Evolutionary conservation across 2,329 filamentous ascomycete genomes (phyloP).

Genomic region (Teratosphaeria epicoccoides): DNA sequence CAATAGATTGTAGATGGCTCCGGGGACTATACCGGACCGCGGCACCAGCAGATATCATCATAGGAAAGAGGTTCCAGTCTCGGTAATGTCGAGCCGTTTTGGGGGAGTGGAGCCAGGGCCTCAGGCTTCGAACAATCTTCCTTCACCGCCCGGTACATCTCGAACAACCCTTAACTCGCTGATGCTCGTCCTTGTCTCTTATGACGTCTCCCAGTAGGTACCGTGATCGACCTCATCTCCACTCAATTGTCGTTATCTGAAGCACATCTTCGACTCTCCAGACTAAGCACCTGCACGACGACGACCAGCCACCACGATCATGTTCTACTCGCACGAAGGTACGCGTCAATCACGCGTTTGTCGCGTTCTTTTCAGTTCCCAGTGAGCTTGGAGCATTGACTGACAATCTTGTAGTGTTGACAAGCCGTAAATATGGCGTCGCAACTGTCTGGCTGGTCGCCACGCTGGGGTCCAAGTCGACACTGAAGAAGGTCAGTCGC

Average conservation of each 20-base stretch:
- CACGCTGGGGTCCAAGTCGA: constrained; percentile 66
- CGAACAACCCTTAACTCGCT: background rate
- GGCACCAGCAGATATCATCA: background rate
- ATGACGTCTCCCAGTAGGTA: background rate
- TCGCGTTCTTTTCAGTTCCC: background rate
- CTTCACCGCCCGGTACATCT: background rate
- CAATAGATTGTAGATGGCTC: too few species aligned
- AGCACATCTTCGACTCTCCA: background rate
- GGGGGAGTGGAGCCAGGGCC: background rate
- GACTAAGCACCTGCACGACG: background rate
- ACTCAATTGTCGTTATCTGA: background rate
- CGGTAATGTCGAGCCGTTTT: background rate
- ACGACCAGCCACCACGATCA: constrained; percentile 30
- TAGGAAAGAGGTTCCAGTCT: background rate
- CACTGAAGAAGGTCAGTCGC: constrained; percentile 61
- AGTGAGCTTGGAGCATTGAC: background rate
- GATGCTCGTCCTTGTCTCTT: background rate
- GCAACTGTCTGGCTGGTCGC: constrained; percentile 94
- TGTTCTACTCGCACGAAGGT: constrained; percentile 98
- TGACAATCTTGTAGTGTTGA: constrained; percentile 50
- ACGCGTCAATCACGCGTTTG: constrained; percentile 13
- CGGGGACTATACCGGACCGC: background rate
- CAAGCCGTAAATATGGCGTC: constrained; percentile 77
- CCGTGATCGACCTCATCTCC: background rate
- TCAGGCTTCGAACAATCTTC: background rate